Conservation (phyloP, 192 early-diverging fungal genomes). For the Podila clonocystis region DNA sequence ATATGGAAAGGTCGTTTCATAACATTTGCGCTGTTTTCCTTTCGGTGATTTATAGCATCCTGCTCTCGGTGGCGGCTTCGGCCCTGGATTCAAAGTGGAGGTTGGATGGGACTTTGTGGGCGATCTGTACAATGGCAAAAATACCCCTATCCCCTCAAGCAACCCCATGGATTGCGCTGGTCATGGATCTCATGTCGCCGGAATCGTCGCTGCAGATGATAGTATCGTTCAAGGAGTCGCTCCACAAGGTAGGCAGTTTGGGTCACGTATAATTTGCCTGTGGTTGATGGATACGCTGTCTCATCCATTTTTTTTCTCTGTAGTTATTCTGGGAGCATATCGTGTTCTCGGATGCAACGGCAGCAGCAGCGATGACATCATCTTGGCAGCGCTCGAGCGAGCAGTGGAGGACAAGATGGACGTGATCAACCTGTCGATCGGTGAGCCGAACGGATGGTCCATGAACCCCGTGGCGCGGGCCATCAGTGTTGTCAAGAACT, state of each 20-base stretch:
- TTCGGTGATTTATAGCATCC: constrained; percentile 54
- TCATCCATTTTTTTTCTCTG: neutral
- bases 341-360: constrained; percentile 83
- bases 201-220: constrained; percentile 73
- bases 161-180: constrained; percentile 69
- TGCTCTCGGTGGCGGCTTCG: constrained; percentile 70
- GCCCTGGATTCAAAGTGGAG: constrained; percentile 62
- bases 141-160: constrained; percentile 48
- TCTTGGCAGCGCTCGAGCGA: constrained; percentile 76
- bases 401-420: constrained; percentile 76
- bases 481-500: constrained; percentile 47
- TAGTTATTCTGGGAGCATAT: constrained; percentile 75
- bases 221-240: constrained; percentile 75
- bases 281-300: too few species aligned
- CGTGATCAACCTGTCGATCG: constrained; percentile 86
- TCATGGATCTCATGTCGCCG: constrained; percentile 70
- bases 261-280: too few species aligned
- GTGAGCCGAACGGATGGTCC: constrained; percentile 65
- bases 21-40: neutral
- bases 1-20: neutral
- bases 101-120: constrained; percentile 71
- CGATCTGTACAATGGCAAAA: constrained; percentile 52
- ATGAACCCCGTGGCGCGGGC: constrained; percentile 68
- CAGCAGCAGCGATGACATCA: constrained; percentile 68
- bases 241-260: constrained; percentile 62